A percentile compares a stretch with the other conserved stretches of the same genome.
Evolutionary conservation across 768 basidiomycete species (phyloP).

Genomic region (Tricholoma sp.): DNA sequence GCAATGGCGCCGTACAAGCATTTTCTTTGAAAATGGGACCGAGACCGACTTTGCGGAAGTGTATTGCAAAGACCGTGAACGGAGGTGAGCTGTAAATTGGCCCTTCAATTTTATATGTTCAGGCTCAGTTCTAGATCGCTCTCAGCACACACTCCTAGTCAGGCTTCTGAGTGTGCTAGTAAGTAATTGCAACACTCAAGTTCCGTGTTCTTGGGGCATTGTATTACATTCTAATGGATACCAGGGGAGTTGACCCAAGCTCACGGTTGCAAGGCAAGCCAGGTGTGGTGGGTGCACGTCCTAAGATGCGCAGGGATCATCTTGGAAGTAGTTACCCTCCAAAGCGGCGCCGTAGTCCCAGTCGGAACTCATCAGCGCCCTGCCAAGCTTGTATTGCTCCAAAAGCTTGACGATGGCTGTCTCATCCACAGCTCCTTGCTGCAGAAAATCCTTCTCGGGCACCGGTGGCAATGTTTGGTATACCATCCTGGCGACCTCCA

Average conservation of each 20-base stretch:
- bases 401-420: constrained; percentile 40
- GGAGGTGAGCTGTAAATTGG: too few species aligned
- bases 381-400: constrained; percentile 45
- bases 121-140: too few species aligned
- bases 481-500: constrained; percentile 55
- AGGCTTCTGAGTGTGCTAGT: too few species aligned
- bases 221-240: neutral
- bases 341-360: constrained; percentile 45
- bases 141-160: too few species aligned
- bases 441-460: constrained; percentile 36
- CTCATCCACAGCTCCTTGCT: constrained; percentile 34
- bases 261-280: neutral
- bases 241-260: neutral
- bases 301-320: constrained; percentile 43
- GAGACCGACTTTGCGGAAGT: too few species aligned
- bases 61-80: too few species aligned
- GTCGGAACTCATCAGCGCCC: constrained; percentile 25
- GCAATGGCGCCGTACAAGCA: too few species aligned
- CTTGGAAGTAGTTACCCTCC: constrained; percentile 61
- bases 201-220: too few species aligned
- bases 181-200: too few species aligned
- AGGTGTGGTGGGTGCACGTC: neutral
- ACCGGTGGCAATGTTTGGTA: constrained; percentile 65
- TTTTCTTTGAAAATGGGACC: too few species aligned
- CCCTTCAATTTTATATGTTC: too few species aligned